Conservation (phyloP, 768 basidiomycete species). For the Termitomyces sp. region DNA sequence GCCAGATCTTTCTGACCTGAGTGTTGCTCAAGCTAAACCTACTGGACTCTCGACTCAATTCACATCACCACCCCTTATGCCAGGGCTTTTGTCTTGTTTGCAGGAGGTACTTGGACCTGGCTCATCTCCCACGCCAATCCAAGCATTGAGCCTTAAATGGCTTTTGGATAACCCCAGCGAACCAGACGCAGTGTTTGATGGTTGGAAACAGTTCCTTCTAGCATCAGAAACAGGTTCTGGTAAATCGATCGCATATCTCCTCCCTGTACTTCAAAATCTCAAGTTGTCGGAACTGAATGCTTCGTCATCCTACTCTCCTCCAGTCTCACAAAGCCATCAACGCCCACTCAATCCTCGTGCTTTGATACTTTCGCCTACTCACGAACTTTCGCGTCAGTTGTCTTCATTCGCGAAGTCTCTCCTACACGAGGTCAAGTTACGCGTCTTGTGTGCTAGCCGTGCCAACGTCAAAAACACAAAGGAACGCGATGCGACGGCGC, state of each 20-base stretch:
- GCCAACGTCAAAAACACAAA: slow-evolving; percentile 39
- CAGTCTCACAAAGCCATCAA: slow-evolving; percentile 10
- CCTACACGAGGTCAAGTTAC: slow-evolving; percentile 68
- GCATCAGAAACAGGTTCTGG: slow-evolving; percentile 91
- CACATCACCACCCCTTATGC: slow-evolving; percentile 63
- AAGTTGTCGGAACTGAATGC: slow-evolving; percentile 51
- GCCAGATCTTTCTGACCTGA: slow-evolving; percentile 10
- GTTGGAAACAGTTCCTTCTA: slow-evolving; percentile 54
- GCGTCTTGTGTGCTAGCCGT: slow-evolving; percentile 65
- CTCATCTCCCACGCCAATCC: slow-evolving; percentile 71
- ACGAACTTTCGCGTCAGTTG: slow-evolving; percentile 83
- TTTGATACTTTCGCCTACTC: slow-evolving; percentile 81
- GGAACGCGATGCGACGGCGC: slow-evolving; percentile 32
- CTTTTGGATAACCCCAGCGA: slow-evolving; percentile 32
- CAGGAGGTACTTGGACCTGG: slow-evolving; percentile 50
- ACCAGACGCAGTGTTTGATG: slow-evolving; percentile 13
- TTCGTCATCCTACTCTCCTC: slow-evolving; percentile 8
- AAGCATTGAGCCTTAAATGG: slow-evolving; percentile 65
- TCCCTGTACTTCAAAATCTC: slow-evolving; percentile 75
- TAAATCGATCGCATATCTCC: slow-evolving; percentile 86
- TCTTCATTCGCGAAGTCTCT: slow-evolving; percentile 69
- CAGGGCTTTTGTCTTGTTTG: slow-evolving; percentile 55
- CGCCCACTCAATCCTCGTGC: slow-evolving; percentile 63
- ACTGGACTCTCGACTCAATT: slow-evolving; percentile 37
- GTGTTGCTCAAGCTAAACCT: slow-evolving; percentile 1